Conservation (phyloP, 1,284 basidiomycete genomes). For the Porodaedalea pini region DNA sequence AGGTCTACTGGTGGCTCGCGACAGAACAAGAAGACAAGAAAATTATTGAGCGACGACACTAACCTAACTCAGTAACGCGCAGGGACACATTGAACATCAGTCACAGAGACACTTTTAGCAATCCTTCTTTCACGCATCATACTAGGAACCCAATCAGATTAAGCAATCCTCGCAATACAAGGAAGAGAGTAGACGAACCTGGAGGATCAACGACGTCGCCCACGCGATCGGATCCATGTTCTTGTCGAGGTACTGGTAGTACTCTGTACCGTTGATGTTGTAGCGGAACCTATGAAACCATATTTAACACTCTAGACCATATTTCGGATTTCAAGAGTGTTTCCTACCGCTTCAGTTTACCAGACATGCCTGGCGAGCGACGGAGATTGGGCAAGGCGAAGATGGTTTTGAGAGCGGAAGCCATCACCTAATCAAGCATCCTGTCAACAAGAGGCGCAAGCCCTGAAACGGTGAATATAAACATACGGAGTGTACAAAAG, state of each 20-base stretch:
- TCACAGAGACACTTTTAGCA: no score
- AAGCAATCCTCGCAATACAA: not conserved
- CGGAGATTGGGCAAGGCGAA: constrained; percentile 46
- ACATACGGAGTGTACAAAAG: constrained; percentile 25
- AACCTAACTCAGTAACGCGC: no score
- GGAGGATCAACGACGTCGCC: constrained; percentile 48
- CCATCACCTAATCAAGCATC: constrained; percentile 35
- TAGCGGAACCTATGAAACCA: constrained; percentile 31
- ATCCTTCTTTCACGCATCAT: constrained; percentile 9
- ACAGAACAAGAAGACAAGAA: no score
- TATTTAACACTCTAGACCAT: constrained; percentile 23
- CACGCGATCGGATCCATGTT: constrained; percentile 45
- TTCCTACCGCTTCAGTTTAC: constrained; percentile 44
- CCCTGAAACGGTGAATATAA: not conserved
- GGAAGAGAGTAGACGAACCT: constrained; percentile 30
- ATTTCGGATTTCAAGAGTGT: not conserved
- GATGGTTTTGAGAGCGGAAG: constrained; percentile 45
- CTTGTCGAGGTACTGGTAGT: constrained; percentile 44
- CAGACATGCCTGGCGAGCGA: constrained; percentile 52
- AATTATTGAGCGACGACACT: no score
- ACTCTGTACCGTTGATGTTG: constrained; percentile 30
- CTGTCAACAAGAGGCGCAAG: not conserved
- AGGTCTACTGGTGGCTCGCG: no score
- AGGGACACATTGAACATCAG: no score
- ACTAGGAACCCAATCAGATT: constrained; percentile 1